Evolutionary conservation across 306 rosid species (phyloP).

Genomic region (Glycyrrhiza uralensis): DNA sequence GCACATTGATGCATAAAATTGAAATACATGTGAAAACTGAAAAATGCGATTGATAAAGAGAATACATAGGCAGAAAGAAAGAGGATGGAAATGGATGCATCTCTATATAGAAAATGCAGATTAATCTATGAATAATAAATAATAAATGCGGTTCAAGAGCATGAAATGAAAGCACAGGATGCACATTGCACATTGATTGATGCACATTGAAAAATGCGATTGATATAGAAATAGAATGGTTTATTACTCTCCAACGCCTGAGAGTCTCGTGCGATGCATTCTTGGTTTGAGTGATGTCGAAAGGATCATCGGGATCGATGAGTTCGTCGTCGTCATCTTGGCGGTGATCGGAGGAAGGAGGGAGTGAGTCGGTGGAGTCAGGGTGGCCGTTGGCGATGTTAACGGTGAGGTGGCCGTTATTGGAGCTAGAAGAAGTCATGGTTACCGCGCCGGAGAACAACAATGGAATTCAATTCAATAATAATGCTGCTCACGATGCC

Average conservation of each 20-base stretch:
- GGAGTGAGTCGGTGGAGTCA: neutral
- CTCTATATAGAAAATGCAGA: neutral
- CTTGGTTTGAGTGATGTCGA: slow-evolving; percentile 70
- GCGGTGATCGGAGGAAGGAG: neutral
- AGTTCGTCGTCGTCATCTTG: neutral
- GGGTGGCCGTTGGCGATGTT: neutral
- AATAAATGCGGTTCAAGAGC: neutral
- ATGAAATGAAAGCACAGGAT: neutral
- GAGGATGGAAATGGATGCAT: neutral
- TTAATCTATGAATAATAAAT: neutral
- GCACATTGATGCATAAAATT: neutral
- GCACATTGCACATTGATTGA: neutral
- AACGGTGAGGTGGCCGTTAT: slow-evolving; percentile 36
- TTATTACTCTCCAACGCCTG: slow-evolving; percentile 47
- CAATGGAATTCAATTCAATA: slow-evolving; percentile 19
- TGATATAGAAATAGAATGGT: neutral
- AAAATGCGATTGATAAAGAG: neutral
- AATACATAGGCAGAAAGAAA: neutral
- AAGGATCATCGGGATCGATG: slow-evolving; percentile 53
- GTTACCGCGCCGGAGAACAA: slow-evolving; percentile 21
- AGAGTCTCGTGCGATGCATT: slow-evolving; percentile 71
- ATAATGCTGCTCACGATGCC: neutral
- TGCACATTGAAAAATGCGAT: neutral
- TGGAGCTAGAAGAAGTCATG: slow-evolving; percentile 49
- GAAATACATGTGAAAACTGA: too few species aligned